These are phyloP conservation scores for Haberlea rhodopensis DNA, from an alignment of 257 asterid species.

Conservation along the genomic window DNA sequence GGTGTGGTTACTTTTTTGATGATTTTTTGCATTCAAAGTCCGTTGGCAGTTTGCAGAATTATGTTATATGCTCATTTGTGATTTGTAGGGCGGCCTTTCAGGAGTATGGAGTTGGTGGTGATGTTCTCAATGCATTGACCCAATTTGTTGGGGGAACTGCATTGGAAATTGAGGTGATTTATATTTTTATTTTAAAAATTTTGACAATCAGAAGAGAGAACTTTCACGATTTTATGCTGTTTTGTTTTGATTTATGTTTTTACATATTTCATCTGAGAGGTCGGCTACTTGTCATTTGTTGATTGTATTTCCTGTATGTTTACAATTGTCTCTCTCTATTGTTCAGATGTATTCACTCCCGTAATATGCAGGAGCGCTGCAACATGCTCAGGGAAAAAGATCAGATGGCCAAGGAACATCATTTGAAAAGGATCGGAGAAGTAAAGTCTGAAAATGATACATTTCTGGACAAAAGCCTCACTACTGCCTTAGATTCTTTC, in stretches of 20 bases:
- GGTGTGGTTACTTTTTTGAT: constrained; percentile 3
- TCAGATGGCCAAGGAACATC: constrained; percentile 33
- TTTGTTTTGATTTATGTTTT: constrained; percentile 16
- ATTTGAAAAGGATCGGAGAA: constrained; percentile 34
- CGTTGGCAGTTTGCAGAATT: constrained; percentile 6
- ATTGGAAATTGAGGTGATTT: constrained; percentile 72
- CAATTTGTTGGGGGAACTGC: constrained; percentile 83
- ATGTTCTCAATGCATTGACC: constrained; percentile 59
- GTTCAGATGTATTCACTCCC: constrained; percentile 35
- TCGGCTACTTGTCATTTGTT: constrained; percentile 16
- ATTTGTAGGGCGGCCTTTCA: constrained; percentile 61
- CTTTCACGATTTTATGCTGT: constrained; percentile 18
- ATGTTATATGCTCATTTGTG: constrained; percentile 22
- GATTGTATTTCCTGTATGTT: constrained; percentile 8
- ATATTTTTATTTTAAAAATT: constrained; percentile 16
- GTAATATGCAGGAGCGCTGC: constrained; percentile 74
- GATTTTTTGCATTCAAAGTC: constrained; percentile 15
- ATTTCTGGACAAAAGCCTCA: constrained; percentile 61
- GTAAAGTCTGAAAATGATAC: constrained; percentile 39
- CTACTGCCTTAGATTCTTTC: constrained; percentile 80
- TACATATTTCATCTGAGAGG: constrained; percentile 2
- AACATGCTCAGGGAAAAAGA: constrained; percentile 58
- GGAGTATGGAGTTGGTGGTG: constrained; percentile 57
- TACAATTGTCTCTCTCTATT: constrained; percentile 26
- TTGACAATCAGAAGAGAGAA: background rate